A percentile compares a stretch with the other conserved stretches of the same genome.
Evolutionary conservation across 306 rosid genomes (phyloP).

Genomic region (Rosa multiflora): DNA sequence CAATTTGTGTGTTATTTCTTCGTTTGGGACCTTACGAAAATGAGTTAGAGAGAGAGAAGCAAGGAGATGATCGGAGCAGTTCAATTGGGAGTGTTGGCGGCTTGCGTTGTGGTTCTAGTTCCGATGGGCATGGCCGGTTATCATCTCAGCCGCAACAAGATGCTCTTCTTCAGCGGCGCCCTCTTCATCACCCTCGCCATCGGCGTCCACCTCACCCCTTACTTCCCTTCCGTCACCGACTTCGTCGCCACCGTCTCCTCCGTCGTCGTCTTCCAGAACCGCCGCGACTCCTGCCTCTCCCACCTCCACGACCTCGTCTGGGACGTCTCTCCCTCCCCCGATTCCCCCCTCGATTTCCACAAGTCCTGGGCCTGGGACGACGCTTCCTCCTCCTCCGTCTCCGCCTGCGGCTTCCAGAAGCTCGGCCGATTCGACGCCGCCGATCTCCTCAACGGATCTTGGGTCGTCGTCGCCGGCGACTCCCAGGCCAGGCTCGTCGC

Average conservation of each 20-base stretch:
- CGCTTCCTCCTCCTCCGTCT: conserved; percentile 33
- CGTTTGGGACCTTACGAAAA: too few species aligned
- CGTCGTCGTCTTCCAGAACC: conserved; percentile 58
- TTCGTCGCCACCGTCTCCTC: conserved; percentile 68
- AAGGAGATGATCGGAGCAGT: conserved; percentile 64
- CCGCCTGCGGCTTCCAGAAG: conserved; percentile 64
- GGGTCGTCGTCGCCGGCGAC: conserved; percentile 88
- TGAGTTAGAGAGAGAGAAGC: not conserved
- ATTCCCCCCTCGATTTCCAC: conserved; percentile 45
- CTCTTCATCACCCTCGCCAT: conserved; percentile 92
- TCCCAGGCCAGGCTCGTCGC: conserved; percentile 73
- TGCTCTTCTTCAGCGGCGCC: conserved; percentile 89
- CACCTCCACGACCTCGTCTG: conserved; percentile 71
- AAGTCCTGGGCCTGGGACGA: conserved; percentile 65
- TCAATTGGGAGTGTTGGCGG: conserved; percentile 75
- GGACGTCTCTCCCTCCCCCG: conserved; percentile 50
- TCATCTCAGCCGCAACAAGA: conserved; percentile 93
- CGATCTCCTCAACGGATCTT: conserved; percentile 90
- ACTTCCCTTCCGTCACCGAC: conserved; percentile 78
- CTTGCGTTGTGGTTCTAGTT: conserved; percentile 80
- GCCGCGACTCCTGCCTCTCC: conserved; percentile 60
- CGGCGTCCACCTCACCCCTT: conserved; percentile 88
- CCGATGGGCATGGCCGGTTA: conserved; percentile 99
- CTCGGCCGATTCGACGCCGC: conserved; percentile 44
- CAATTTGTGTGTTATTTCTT: too few species aligned